These are phyloP conservation scores for Hyphodiscus hymeniophilus DNA, from an alignment of 495 filamentous ascomycete genomes.

Conservation along the genomic window DNA sequence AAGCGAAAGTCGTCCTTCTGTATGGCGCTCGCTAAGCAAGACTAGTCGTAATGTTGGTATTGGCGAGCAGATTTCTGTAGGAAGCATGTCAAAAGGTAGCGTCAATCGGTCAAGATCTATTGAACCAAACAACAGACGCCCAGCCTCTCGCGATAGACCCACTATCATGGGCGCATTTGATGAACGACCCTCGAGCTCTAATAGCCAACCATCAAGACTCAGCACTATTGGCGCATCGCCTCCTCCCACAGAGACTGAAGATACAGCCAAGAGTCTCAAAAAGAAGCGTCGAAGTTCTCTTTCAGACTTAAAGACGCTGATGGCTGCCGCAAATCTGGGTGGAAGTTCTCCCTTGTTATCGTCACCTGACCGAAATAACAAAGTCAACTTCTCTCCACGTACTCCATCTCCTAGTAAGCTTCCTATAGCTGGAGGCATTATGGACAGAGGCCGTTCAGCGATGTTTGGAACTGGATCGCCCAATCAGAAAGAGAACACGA, in stretches of 20 bases:
- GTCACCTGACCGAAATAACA: slow-evolving; percentile 13
- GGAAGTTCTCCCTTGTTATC: slow-evolving; percentile 25
- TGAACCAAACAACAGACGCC: slow-evolving; percentile 51
- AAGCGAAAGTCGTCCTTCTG: slow-evolving; percentile 60
- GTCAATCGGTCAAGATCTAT: slow-evolving; percentile 74
- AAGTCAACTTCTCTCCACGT: slow-evolving; percentile 20
- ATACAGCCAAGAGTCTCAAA: slow-evolving; percentile 37
- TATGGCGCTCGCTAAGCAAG: slow-evolving; percentile 89
- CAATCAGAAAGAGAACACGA: slow-evolving; percentile 18
- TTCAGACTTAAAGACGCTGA: slow-evolving; percentile 69
- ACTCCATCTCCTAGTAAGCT: slow-evolving; percentile 25
- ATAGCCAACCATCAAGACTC: slow-evolving; percentile 26
- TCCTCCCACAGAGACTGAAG: slow-evolving; percentile 32
- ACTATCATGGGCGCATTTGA: slow-evolving; percentile 56
- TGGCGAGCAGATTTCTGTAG: slow-evolving; percentile 40
- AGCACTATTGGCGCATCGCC: slow-evolving; percentile 37
- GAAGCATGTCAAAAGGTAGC: slow-evolving; percentile 51
- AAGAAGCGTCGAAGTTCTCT: slow-evolving; percentile 89
- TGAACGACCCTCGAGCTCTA: slow-evolving; percentile 39
- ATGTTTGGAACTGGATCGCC: slow-evolving; percentile 18
- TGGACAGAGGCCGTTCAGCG: slow-evolving; percentile 7
- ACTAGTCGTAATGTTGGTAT: slow-evolving; percentile 49
- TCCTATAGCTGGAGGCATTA: slow-evolving; percentile 17
- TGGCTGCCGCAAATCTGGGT: slow-evolving; percentile 37
- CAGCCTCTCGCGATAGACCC: slow-evolving; percentile 58